Evolutionary conservation across 2,329 filamentous ascomycete species (phyloP).

Genomic region (Fusarium anguioides): DNA sequence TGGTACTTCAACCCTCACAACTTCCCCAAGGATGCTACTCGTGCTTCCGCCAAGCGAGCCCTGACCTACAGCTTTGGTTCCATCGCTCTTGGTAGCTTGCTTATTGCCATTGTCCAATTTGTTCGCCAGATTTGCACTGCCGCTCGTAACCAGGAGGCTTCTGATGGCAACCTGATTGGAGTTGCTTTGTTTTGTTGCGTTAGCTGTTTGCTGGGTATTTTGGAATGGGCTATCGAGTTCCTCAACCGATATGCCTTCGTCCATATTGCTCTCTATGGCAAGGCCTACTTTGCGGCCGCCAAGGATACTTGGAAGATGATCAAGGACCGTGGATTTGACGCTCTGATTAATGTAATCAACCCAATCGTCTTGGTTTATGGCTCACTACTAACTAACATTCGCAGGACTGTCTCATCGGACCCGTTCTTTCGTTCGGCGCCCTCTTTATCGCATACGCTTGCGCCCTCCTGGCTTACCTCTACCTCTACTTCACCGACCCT

Average conservation of each 20-base stretch:
- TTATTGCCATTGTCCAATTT: slow-evolving; percentile 89
- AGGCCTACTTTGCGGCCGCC: slow-evolving; percentile 84
- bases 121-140: slow-evolving; percentile 84
- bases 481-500: slow-evolving; percentile 83
- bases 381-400: slow-evolving; percentile 32
- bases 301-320: slow-evolving; percentile 94
- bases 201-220: slow-evolving; percentile 77
- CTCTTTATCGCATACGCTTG: slow-evolving; percentile 87
- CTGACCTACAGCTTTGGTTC: slow-evolving; percentile 94
- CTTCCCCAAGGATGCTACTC: slow-evolving; percentile 81
- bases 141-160: slow-evolving; percentile 69
- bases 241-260: slow-evolving; percentile 94
- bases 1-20: slow-evolving; percentile 86
- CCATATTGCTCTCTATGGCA: slow-evolving; percentile 93
- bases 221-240: slow-evolving; percentile 89
- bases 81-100: slow-evolving; percentile 84
- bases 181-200: slow-evolving; percentile 78
- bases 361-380: rapidly evolving
- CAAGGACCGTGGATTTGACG: slow-evolving; percentile 90
- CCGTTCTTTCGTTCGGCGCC: slow-evolving; percentile 79
- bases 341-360: slow-evolving; percentile 75
- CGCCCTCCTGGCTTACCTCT: slow-evolving; percentile 86
- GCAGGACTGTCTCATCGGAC: slow-evolving; percentile 80
- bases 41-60: slow-evolving; percentile 83
- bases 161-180: slow-evolving; percentile 76